Percentiles rank a stretch among this genome's conserved stretches.
phyloP scores from a whole-genome alignment of 2,329 filamentous ascomycete genomes.

The Plectosphaerella cucumerina region DNA sequence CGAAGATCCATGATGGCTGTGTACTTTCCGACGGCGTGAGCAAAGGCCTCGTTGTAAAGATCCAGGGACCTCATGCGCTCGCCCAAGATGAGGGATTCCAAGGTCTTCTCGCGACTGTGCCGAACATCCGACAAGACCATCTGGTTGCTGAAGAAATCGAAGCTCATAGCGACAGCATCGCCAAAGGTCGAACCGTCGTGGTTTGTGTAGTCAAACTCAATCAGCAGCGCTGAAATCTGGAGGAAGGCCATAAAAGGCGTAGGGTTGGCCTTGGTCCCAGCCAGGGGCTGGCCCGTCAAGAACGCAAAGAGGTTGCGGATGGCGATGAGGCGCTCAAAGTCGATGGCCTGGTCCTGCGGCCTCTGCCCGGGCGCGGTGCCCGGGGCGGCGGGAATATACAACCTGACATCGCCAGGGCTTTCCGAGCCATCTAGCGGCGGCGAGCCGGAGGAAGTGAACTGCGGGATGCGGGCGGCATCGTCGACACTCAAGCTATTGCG shows the following conservation, averaged over 20 bases:
- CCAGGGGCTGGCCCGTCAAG: conserved; percentile 57
- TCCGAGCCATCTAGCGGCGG: conserved; percentile 28
- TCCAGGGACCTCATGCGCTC: conserved; percentile 79
- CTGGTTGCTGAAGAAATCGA: conserved; percentile 73
- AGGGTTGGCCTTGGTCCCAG: conserved; percentile 50
- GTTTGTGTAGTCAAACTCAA: conserved; percentile 54
- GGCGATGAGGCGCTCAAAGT: conserved; percentile 52
- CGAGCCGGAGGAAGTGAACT: conserved; percentile 29
- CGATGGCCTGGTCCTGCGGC: conserved; percentile 21
- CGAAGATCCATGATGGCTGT: conserved; percentile 64
- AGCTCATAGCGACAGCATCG: conserved; percentile 58
- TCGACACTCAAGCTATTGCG: conserved; percentile 42
- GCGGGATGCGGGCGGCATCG: conserved; percentile 39
- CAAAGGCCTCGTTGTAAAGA: conserved; percentile 87
- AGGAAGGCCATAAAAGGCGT: conserved; percentile 52
- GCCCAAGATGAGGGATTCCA: conserved; percentile 84
- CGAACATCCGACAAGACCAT: conserved; percentile 75
- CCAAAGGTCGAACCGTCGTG: conserved; percentile 56
- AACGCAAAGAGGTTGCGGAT: conserved; percentile 65
- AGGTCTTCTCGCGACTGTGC: conserved; percentile 77
- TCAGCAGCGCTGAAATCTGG: conserved; percentile 48
- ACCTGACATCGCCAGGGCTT: conserved; percentile 35
- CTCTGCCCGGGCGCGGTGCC: conserved; percentile 22
- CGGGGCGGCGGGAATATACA: conserved; percentile 44
- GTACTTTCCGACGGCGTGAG: conserved; percentile 86